Base-by-base conservation (phyloP, 2,329 filamentous ascomycete species). In the Pseudocercospora musae region DNA sequence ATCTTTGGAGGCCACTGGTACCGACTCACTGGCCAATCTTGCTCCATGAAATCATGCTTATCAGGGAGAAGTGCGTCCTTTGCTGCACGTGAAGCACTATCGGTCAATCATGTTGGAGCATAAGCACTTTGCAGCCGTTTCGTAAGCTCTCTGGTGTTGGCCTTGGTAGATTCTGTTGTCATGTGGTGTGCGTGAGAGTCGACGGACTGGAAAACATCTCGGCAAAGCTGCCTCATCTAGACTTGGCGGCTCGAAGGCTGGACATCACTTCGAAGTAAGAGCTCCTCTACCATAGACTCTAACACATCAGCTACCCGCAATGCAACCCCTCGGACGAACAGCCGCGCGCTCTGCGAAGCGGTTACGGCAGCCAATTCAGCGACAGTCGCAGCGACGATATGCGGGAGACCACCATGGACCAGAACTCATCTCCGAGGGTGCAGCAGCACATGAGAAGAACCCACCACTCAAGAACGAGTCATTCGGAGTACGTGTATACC, bases 311-410 rank as follows among this genome's bases (percentile, higher is more conserved):
- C 52, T 52, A 63, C 54, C 65, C 69, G 73, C 66, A 23, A 82
- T 81, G 79, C 79, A 80, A 72, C 72, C 78, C 67, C 70, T 79
- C 65, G 77, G 76, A 70, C 74, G 78, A 72, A 78, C 75, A 73
- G 77, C 78, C 66, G 70, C 74, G 56, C 71, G 75, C 68, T 74
- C 78, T 72, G 75, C 77, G 68, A 77, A 78, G 44, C 61, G 62
- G 40, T 70, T 75, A 31, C 72, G 76, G 62, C 74, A 71, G 23
- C 68, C 70, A 5, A 66, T 76, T 44, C 67, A 73, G 50, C 76
- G 75, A 62, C 77, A 78, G 67, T 67, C 73, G 23, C 60, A 63
- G 62, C 78, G 78, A 66, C 78, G 79, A 62, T 76, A 73, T 61
- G 78, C 73, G 21, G 76, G 72, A 61, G 78, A 72, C 55, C 75